These are phyloP conservation scores for Blastobotrys aristatus DNA, from an alignment of 1,139 yeast species.

Conservation along the genomic window DNA sequence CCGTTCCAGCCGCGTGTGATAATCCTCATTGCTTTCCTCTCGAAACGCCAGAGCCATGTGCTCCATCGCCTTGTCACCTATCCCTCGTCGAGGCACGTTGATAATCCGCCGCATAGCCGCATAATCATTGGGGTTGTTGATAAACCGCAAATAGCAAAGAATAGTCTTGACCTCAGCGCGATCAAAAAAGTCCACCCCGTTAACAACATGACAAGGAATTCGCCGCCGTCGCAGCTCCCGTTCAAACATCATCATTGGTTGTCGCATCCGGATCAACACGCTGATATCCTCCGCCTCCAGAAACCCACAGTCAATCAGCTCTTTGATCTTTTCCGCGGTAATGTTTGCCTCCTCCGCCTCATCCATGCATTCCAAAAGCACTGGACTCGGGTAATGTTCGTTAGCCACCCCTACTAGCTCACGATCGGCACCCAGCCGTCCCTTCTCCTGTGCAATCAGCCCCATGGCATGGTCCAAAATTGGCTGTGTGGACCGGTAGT, in stretches of 20 bases:
- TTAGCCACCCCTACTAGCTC: conserved; percentile 12
- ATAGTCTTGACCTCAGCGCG: conserved; percentile 60
- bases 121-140: conserved; percentile 54
- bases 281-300: conserved; percentile 58
- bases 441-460: conserved; percentile 57
- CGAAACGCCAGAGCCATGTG: background rate
- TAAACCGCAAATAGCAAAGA: conserved; percentile 58
- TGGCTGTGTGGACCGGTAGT: conserved; percentile 73
- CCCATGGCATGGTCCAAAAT: conserved; percentile 62
- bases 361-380: conserved; percentile 39
- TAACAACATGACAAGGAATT: conserved; percentile 62
- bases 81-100: conserved; percentile 58
- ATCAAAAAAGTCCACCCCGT: conserved; percentile 80
- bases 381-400: conserved; percentile 35
- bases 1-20: background rate
- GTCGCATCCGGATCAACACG: conserved; percentile 60
- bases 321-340: conserved; percentile 50
- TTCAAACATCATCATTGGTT: conserved; percentile 57
- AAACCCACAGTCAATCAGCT: conserved; percentile 26
- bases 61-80: conserved; percentile 48
- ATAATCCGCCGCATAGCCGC: conserved; percentile 56
- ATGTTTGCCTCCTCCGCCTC: conserved; percentile 52
- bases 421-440: conserved; percentile 18
- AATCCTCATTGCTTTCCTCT: background rate
- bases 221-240: conserved; percentile 48